phyloP scores from a whole-genome alignment of 192 early-diverging fungal genomes.

The Coemansia javaensis region DNA sequence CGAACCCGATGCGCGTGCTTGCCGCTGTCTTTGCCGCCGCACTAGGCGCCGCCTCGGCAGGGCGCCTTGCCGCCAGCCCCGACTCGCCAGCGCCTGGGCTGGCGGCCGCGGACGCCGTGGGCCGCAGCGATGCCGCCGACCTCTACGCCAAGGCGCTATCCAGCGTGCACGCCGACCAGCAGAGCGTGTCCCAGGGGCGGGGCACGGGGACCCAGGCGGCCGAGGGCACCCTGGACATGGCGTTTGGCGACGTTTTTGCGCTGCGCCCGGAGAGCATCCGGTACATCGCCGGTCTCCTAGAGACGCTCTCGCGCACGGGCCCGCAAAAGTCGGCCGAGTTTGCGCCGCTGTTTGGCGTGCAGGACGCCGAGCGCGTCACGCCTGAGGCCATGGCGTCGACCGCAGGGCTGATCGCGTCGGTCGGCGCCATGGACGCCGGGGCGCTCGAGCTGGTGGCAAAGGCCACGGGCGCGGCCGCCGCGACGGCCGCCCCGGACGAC shows the following conservation, averaged over 20 bases:
- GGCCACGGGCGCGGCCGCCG: neutral
- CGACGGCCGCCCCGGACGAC: constrained; percentile 1
- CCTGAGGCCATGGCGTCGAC: constrained; percentile 7
- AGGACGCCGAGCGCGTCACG: constrained; percentile 1
- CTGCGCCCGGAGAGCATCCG: constrained; percentile 12
- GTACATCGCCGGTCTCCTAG: constrained; percentile 25
- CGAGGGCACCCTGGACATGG: constrained; percentile 17
- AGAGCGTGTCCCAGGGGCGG: neutral
- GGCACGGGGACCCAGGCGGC: neutral
- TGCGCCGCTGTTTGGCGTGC: constrained; percentile 29
- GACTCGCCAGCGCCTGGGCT: too few relatives aligned
- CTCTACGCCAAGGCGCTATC: constrained; percentile 4
- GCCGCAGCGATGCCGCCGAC: too few relatives aligned
- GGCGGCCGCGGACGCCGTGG: too few relatives aligned
- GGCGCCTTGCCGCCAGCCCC: too few relatives aligned
- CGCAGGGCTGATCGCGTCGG: constrained; percentile 2
- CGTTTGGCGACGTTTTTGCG: constrained; percentile 29
- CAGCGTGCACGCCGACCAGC: constrained; percentile 10
- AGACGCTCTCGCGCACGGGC: constrained; percentile 6
- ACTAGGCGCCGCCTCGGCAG: too few relatives aligned
- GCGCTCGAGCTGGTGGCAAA: constrained; percentile 1
- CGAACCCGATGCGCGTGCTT: too few relatives aligned
- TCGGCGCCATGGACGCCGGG: constrained; percentile 10
- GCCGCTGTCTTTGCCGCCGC: too few relatives aligned
- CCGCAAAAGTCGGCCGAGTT: constrained; percentile 1